Evolutionary conservation across 1,284 basidiomycete genomes (phyloP), one percentile per base, ranked within the genome.

Genomic region (Sphagnurus paluster): DNA sequence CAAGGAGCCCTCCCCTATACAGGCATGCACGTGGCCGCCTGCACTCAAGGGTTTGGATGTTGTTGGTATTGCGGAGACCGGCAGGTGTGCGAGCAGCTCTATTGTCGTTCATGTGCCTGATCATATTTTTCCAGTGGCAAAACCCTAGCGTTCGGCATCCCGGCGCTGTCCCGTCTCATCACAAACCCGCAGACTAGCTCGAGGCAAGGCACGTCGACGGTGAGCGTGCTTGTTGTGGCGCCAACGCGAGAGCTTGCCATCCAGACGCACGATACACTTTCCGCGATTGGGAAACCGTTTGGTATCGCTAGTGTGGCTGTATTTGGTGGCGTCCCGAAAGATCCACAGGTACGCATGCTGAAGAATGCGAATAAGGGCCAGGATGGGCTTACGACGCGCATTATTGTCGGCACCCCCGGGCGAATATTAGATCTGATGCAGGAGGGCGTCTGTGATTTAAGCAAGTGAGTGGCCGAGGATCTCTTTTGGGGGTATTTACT

Each of bases 61-160:
- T 0, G 87, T 99, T 26, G 96, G 96, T 49, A 94, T 99, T 53
- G 96, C 97, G 11, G 95, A 99, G 75, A 99, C 96, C 1, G 97
- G 95, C 57, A 93, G 82, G 84, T 84, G 54, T 41, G 66, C 50
- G 47, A 13, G 1, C 26, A 17, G 30, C 16, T 21, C 26, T 25
- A 23, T 37, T 16, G n/a, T n/a, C n/a, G n/a, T 29, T n/a, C 17
- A 35, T 43, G 28, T 20, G 13, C 23, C 16, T 9, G 16, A 42
- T 29, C 29, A 33, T 40, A 16, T 42, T 50, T 23, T n/a, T 34
- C 33, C 63, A 90, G 88, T 55, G 97, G 96, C 7, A 99, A 99
- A 74, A 99, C 96, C 0, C 79, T 98, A 13, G 92, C 94, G 0
- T 99, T 99, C 62, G 96, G 94, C 39, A 83, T 99, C 26, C 96